Base-by-base conservation (phyloP, 2,329 filamentous ascomycete species). In the Chrysoporthe austroafricana region DNA sequence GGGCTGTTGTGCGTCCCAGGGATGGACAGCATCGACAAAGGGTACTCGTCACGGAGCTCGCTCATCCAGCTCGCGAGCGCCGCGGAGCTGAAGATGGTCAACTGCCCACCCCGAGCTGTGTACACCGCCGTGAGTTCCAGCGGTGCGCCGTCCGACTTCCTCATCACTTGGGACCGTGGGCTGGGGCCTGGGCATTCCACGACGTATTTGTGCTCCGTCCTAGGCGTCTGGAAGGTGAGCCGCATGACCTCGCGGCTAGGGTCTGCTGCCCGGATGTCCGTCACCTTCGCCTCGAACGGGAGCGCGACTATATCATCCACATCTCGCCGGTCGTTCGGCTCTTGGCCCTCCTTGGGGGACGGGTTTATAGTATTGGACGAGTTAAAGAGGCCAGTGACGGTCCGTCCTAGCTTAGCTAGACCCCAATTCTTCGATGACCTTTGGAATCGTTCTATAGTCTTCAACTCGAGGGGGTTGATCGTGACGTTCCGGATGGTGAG, bases 1-100 rank as follows among this genome's bases (percentile, higher is more conserved):
- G 96, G 93, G 21, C 92, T 93, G 81, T 99, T 98, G 83, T 99
- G 96, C 0, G 96, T 97, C 71, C 96, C 96, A 0, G 96, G 96
- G 70, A 98, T 96, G 62, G 91, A 96, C 62, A 99, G 87, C 2
- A 90, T 86, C 1, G 92, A 91, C 4, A 98, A 83, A 1, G 93
- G 89, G 63, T 88, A 90, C 26, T 88, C 85, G 74, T 94, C 87
- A 69, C 85, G 83, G 54, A 98, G 84, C 70, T 89, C 85, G 66
- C 84, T 79, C 94, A 98, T 98, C 96, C 96, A 97, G 64, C 84
- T 80, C 70, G 88, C 77, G 62, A 94, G 85, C 64, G 88, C 85
- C 18, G 90, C 85, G 5, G 89, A 93, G 70, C 89, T 92, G 79
- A 90, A 89, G 69, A 98, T 82, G 52, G 87, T 79, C 11, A 90